These are phyloP conservation scores for Chlorella variabilis DNA, from an alignment of 163 green algal genomes.

Conservation along the genomic window DNA sequence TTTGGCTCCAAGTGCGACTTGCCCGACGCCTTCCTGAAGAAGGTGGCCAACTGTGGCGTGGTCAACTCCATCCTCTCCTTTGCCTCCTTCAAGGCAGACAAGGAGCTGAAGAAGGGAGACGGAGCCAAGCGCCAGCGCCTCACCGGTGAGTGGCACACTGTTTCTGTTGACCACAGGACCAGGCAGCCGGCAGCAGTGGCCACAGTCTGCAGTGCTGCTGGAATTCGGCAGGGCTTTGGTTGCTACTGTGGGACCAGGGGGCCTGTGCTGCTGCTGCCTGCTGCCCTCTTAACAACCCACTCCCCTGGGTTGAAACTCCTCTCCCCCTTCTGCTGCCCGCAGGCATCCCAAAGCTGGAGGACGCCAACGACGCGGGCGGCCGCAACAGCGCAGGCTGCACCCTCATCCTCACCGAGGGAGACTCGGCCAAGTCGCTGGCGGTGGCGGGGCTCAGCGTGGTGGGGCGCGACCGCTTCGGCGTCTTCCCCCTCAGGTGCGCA, in stretches of 20 bases:
- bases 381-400: constrained; percentile 92
- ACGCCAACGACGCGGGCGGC: constrained; percentile 97
- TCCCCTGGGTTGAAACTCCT: background rate
- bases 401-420: constrained; percentile 99
- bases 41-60: constrained; percentile 87
- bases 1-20: constrained; percentile 98
- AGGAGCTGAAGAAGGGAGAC: constrained; percentile 98
- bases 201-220: too few relatives aligned
- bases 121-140: constrained; percentile 92
- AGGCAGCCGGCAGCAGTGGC: too few relatives aligned
- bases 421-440: constrained; percentile 96
- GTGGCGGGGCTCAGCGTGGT: constrained; percentile 95
- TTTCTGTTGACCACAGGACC: too few relatives aligned
- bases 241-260: too few relatives aligned
- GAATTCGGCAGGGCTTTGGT: too few relatives aligned
- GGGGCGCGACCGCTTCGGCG: constrained; percentile 94
- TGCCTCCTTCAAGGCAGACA: constrained; percentile 93
- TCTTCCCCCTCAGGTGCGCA: constrained; percentile 94
- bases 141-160: constrained; percentile 57
- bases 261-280: background rate
- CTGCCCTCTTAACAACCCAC: too few relatives aligned
- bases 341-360: constrained; percentile 97
- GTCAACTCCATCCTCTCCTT: constrained; percentile 92
- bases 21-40: constrained; percentile 90
- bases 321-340: background rate